These are phyloP conservation scores for Pelargonium citronellum DNA, from an alignment of 441 rosid genomes.

Conservation along the genomic window DNA sequence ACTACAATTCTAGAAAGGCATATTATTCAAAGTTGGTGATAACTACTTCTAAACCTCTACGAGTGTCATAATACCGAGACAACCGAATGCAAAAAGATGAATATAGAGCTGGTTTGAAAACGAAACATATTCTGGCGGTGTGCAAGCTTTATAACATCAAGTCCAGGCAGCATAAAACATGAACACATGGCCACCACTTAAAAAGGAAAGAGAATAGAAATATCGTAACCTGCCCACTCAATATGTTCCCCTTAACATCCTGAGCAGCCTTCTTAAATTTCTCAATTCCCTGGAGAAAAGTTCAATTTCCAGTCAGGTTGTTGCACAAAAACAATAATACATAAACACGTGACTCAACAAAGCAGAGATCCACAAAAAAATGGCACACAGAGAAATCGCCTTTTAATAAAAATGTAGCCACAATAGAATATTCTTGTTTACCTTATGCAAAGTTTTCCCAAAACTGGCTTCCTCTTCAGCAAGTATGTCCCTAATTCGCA, in stretches of 20 bases:
- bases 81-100: background rate
- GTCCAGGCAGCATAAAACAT: background rate
- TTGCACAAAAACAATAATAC: background rate
- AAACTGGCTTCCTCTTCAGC: constrained; percentile 88
- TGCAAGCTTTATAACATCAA: background rate
- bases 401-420: background rate
- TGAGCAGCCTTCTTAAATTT: constrained; percentile 86
- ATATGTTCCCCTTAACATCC: constrained; percentile 62
- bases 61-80: background rate
- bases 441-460: constrained; percentile 88
- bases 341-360: background rate
- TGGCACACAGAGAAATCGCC: no score
- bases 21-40: background rate
- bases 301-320: constrained; percentile 12
- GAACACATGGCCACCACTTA: background rate
- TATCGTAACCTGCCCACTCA: constrained; percentile 66
- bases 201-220: constrained; percentile 9
- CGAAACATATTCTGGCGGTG: background rate
- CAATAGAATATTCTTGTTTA: constrained; percentile 24
- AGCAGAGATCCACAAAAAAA: background rate
- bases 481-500: constrained; percentile 58
- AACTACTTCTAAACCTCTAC: background rate
- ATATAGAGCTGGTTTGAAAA: background rate
- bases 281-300: constrained; percentile 73
- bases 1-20: background rate